Conservation (phyloP, 2,329 filamentous ascomycete species). For the Aspergillus nomiae region DNA sequence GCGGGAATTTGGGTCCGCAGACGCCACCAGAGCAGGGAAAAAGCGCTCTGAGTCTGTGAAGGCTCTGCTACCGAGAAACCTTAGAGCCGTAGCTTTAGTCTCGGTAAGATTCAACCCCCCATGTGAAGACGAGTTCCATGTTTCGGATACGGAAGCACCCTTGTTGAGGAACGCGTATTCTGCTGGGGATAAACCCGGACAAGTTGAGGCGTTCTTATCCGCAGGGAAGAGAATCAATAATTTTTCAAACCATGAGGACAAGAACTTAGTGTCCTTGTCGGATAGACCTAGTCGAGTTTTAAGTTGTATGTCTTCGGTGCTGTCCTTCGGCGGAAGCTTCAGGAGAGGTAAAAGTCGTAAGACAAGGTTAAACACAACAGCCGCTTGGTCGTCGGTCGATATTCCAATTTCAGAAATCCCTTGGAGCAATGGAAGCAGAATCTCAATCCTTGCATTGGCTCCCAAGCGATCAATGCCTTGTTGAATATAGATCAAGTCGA, state of each 20-base stretch:
- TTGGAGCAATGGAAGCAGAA: slow-evolving; percentile 70
- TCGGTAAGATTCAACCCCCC: slow-evolving; percentile 68
- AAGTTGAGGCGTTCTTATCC: slow-evolving; percentile 43
- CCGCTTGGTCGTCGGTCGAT: slow-evolving; percentile 55
- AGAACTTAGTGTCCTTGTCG: slow-evolving; percentile 70
- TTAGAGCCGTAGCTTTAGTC: slow-evolving; percentile 68
- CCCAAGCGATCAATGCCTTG: slow-evolving; percentile 71
- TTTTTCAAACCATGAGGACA: slow-evolving; percentile 75
- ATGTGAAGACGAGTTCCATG: slow-evolving; percentile 63
- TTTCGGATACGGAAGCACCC: slow-evolving; percentile 47
- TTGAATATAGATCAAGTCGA: slow-evolving; percentile 86
- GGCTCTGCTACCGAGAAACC: slow-evolving; percentile 78
- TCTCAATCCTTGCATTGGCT: slow-evolving; percentile 64
- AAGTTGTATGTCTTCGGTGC: slow-evolving; percentile 72
- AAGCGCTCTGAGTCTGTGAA: slow-evolving; percentile 85
- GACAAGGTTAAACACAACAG: slow-evolving; percentile 79
- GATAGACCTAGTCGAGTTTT: slow-evolving; percentile 67
- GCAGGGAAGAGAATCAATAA: slow-evolving; percentile 69
- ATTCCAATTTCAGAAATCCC: slow-evolving; percentile 65
- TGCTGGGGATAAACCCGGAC: slow-evolving; percentile 63
- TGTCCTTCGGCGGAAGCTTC: slow-evolving; percentile 71
- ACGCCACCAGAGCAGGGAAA: slow-evolving; percentile 78
- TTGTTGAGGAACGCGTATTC: slow-evolving; percentile 72
- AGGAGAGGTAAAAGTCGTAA: slow-evolving; percentile 72
- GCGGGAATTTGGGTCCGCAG: slow-evolving; percentile 77